Conservation (phyloP, 2,329 filamentous ascomycete genomes). For the Alternaria solani region DNA sequence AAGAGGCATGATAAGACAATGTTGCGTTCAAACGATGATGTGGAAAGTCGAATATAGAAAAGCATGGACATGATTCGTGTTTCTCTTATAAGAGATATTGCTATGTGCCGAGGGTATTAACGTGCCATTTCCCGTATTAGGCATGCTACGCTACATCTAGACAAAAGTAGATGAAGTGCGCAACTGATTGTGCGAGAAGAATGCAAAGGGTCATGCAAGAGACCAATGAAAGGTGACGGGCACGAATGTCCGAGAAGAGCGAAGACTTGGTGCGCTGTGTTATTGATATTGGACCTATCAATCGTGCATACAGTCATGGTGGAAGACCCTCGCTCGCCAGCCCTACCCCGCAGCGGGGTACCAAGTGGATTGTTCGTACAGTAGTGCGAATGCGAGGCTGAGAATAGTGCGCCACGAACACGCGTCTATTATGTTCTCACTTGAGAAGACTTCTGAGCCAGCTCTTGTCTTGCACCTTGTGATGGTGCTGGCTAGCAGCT, state of each 20-base stretch:
- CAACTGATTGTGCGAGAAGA: background rate
- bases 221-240: background rate
- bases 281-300: background rate
- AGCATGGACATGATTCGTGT: background rate
- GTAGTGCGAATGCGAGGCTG: background rate
- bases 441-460: background rate
- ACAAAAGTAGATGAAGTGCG: background rate
- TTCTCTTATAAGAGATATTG: background rate
- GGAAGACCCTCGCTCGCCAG: background rate
- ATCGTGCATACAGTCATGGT: background rate
- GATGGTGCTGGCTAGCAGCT: background rate
- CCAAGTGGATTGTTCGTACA: background rate
- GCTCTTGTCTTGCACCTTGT: background rate
- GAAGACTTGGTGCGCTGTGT: background rate
- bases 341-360: constrained; percentile 12
- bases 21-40: background rate
- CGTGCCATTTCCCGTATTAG: background rate
- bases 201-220: background rate
- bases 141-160: background rate
- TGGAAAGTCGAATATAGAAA: background rate
- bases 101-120: constrained; percentile 2
- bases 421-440: background rate
- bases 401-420: background rate
- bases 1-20: constrained; percentile 37
- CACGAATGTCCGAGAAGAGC: background rate